These are phyloP conservation scores for Fusarium virguliforme DNA, from an alignment of 2,329 filamentous ascomycete genomes.

Conservation along the genomic window DNA sequence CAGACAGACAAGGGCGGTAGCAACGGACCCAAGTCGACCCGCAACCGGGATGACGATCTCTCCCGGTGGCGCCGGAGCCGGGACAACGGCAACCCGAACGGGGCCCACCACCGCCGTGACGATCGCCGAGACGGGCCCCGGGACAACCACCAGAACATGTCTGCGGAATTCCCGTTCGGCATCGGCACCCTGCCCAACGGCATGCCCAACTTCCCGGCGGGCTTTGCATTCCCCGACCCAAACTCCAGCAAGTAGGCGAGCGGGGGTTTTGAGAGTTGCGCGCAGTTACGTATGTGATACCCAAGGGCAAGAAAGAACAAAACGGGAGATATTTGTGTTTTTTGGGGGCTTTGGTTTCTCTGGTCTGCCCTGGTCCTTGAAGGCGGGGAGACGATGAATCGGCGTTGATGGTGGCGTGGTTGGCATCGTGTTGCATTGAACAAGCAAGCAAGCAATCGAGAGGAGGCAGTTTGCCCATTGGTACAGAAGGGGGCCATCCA, in stretches of 20 bases:
- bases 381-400: conserved; percentile 16
- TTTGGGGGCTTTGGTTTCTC: conserved; percentile 37
- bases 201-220: conserved; percentile 61
- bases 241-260: conserved; percentile 35
- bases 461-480: conserved; percentile 14
- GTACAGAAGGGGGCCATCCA: conserved; percentile 9
- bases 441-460: conserved; percentile 21
- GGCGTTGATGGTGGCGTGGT: conserved; percentile 38
- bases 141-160: conserved; percentile 49
- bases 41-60: conserved; percentile 60
- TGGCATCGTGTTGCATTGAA: conserved; percentile 26
- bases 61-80: conserved; percentile 55
- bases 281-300: conserved; percentile 42
- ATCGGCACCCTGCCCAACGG: conserved; percentile 60
- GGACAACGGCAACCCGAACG: conserved; percentile 50
- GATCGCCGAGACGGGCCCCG: conserved; percentile 46
- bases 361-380: conserved; percentile 21
- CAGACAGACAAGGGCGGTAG: conserved; percentile 77
- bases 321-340: conserved; percentile 37
- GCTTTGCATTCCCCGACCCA: conserved; percentile 59
- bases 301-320: conserved; percentile 25
- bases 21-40: conserved; percentile 76
- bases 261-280: conserved; percentile 25
- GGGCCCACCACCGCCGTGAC: conserved; percentile 43
- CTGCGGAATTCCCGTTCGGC: conserved; percentile 58